phyloP scores from a whole-genome alignment of 1,284 basidiomycete genomes.

The Puccinia novopanici region DNA sequence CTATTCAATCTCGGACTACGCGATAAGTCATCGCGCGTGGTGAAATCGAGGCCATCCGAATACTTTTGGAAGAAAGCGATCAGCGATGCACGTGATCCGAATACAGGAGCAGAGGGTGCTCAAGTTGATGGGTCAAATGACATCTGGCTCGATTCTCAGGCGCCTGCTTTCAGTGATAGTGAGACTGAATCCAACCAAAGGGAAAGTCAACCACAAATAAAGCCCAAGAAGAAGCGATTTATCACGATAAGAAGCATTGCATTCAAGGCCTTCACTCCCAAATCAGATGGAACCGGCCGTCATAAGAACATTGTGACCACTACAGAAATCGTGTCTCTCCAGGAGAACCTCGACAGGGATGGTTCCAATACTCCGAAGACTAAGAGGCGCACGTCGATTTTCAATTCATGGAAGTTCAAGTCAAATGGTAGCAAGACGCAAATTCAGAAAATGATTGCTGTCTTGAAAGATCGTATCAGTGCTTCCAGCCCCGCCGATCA shows the following conservation, averaged over 20 bases:
- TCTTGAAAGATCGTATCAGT: slow-evolving; percentile 50
- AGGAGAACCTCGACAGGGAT: not conserved
- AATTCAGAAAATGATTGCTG: slow-evolving; percentile 35
- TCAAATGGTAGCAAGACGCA: slow-evolving; percentile 20
- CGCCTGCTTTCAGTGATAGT: slow-evolving; percentile 38
- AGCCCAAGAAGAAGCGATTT: slow-evolving; percentile 37
- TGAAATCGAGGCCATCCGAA: slow-evolving; percentile 32
- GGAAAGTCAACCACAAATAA: not conserved
- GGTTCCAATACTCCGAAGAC: not conserved
- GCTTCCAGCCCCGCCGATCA: slow-evolving; percentile 54
- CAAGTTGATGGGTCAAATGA: not conserved
- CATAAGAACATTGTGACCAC: slow-evolving; percentile 16
- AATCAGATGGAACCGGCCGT: slow-evolving; percentile 18
- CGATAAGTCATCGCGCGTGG: slow-evolving; percentile 3
- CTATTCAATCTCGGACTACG: slow-evolving; percentile 22
- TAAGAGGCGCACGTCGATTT: slow-evolving; percentile 2
- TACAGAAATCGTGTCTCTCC: slow-evolving; percentile 21
- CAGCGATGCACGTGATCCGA: slow-evolving; percentile 5
- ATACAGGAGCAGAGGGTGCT: not conserved
- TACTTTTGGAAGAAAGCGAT: slow-evolving; percentile 48
- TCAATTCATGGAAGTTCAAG: slow-evolving; percentile 39
- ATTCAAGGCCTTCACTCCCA: slow-evolving; percentile 45
- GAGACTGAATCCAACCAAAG: slow-evolving; percentile 25
- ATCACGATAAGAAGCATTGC: slow-evolving; percentile 35
- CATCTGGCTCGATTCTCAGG: slow-evolving; percentile 29